phyloP scores from a whole-genome alignment of 805 yeast species.

The Candida mattraensis region DNA sequence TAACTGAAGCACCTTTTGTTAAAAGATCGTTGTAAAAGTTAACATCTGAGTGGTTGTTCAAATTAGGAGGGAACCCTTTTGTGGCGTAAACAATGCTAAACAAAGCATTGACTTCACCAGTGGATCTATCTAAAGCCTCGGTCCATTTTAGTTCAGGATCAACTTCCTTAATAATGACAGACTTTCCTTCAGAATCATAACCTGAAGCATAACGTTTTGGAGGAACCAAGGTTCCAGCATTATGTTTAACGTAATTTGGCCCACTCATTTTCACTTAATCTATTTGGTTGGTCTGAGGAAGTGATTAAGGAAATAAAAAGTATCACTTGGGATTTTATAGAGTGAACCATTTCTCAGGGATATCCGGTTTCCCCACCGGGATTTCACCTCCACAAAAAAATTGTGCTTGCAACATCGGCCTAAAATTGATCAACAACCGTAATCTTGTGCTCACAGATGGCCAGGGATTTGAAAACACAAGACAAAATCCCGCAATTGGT shows the following conservation, averaged over 20 bases:
- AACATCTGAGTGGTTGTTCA: constrained; percentile 7
- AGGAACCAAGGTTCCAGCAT: constrained; percentile 3
- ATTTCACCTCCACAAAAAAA: too few relatives aligned
- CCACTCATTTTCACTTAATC: constrained; percentile 1
- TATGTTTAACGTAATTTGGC: constrained; percentile 8
- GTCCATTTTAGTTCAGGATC: constrained; percentile 10
- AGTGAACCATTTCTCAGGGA: too few relatives aligned
- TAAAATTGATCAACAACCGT: too few relatives aligned
- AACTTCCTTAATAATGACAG: constrained; percentile 6
- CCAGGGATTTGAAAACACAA: too few relatives aligned
- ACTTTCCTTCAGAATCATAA: constrained; percentile 7
- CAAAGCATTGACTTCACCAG: constrained; percentile 10
- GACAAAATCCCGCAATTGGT: too few relatives aligned
- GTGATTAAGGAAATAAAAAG: neutral
- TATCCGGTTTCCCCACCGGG: too few relatives aligned
- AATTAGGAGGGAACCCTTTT: constrained; percentile 6
- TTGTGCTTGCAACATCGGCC: too few relatives aligned
- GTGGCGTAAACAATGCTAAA: constrained; percentile 12
- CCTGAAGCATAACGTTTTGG: constrained; percentile 9
- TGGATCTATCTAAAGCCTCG: constrained; percentile 7
- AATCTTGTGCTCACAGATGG: too few relatives aligned
- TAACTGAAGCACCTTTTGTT: constrained; percentile 7
- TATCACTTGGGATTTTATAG: too few relatives aligned
- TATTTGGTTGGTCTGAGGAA: neutral
- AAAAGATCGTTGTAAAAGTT: constrained; percentile 4